Evolutionary conservation across 768 basidiomycete genomes (phyloP).

Genomic region (Lactarius akahatsu): DNA sequence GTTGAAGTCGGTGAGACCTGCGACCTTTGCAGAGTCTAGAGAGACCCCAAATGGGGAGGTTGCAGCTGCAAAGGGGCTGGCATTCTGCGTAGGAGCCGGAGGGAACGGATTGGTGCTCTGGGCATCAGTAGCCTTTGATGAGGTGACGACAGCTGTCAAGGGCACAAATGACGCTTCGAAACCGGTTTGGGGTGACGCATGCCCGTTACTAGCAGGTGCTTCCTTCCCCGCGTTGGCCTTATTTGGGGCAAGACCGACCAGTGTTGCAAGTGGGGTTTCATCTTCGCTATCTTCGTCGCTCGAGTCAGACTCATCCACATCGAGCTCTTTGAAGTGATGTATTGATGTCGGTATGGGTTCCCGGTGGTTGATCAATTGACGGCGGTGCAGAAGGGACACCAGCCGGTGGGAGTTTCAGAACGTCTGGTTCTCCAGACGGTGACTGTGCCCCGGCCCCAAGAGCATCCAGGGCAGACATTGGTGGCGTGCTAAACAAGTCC

Average conservation of each 20-base stretch:
- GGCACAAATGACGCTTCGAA: constrained; percentile 3
- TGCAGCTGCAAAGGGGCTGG: constrained; percentile 17
- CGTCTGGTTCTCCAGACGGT: constrained; percentile 22
- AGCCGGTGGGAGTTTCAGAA: constrained; percentile 13
- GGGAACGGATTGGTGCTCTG: constrained; percentile 21
- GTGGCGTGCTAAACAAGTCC: constrained; percentile 64
- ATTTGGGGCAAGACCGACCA: constrained; percentile 22
- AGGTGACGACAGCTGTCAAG: background rate
- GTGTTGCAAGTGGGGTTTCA: constrained; percentile 33
- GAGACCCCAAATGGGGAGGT: constrained; percentile 23
- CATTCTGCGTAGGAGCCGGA: constrained; percentile 18
- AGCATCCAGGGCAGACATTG: constrained; percentile 41
- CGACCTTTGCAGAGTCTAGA: constrained; percentile 23
- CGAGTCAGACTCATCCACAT: constrained; percentile 52
- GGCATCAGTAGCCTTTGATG: background rate
- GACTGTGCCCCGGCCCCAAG: constrained; percentile 1
- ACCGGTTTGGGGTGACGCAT: constrained; percentile 7
- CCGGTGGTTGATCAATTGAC: constrained; percentile 12
- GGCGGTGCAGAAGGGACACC: constrained; percentile 13
- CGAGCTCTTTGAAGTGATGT: constrained; percentile 60
- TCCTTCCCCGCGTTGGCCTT: background rate
- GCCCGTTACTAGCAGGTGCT: constrained; percentile 18
- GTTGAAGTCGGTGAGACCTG: constrained; percentile 62
- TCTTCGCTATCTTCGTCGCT: constrained; percentile 44
- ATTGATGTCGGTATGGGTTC: constrained; percentile 47